phyloP scores from a whole-genome alignment of 768 basidiomycete genomes.

The Phaeotremella fagi region DNA sequence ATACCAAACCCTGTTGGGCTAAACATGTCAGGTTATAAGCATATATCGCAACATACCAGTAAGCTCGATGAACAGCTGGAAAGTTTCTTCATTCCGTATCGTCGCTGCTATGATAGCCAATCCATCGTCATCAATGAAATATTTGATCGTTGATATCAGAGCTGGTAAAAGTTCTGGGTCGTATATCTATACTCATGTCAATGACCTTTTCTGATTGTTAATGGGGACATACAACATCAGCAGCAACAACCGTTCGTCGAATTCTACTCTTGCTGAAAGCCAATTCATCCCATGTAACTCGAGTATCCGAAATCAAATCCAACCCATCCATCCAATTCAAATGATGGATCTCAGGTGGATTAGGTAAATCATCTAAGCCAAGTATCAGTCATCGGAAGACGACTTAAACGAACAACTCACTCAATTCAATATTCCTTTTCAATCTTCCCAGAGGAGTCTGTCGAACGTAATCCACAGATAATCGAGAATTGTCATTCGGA shows the following conservation, averaged over 20 bases:
- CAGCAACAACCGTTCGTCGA: slow-evolving; percentile 32
- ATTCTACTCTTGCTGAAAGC: background rate
- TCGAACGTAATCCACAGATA: background rate
- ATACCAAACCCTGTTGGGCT: background rate
- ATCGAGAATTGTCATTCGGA: background rate
- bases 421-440: slow-evolving; percentile 22
- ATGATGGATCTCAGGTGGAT: slow-evolving; percentile 4
- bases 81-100: slow-evolving; percentile 37
- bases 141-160: slow-evolving; percentile 24
- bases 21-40: background rate
- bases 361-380: background rate
- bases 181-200: slow-evolving; percentile 34
- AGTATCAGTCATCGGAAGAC: background rate
- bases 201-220: too few relatives aligned
- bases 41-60: slow-evolving; percentile 27
- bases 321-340: slow-evolving; percentile 30
- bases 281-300: slow-evolving; percentile 19
- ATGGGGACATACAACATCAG: slow-evolving; percentile 40
- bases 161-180: slow-evolving; percentile 43
- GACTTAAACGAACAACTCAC: slow-evolving; percentile 17
- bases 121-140: slow-evolving; percentile 11
- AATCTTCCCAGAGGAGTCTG: slow-evolving; percentile 27
- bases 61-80: slow-evolving; percentile 24
- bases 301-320: background rate
- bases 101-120: slow-evolving; percentile 43